These are phyloP conservation scores for Sphagnum contortum DNA, from an alignment of 225 moss, liverwort and hornwort genomes.

Conservation along the genomic window DNA sequence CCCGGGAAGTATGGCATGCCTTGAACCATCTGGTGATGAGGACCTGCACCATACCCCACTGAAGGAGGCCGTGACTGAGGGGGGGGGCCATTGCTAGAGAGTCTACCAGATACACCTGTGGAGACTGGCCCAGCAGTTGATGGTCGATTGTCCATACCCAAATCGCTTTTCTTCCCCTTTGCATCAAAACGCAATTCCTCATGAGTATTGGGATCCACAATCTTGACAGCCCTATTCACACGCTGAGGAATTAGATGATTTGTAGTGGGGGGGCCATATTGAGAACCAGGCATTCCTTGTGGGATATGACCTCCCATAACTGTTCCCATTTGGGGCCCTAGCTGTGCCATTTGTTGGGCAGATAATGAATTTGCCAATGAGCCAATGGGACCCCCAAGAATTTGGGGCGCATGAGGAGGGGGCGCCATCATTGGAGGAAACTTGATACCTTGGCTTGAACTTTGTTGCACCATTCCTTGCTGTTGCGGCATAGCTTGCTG, in stretches of 20 bases:
- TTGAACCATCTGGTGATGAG: slow-evolving; percentile 34
- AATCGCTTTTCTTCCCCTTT: slow-evolving; percentile 59
- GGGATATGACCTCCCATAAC: slow-evolving; percentile 67
- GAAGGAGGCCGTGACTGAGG: slow-evolving; percentile 42
- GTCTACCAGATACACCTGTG: slow-evolving; percentile 36
- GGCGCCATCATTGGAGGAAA: slow-evolving; percentile 61
- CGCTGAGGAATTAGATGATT: slow-evolving; percentile 48
- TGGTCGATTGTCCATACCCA: slow-evolving; percentile 34
- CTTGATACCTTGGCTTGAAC: slow-evolving; percentile 62
- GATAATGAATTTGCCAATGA: slow-evolving; percentile 67
- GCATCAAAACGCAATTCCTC: slow-evolving; percentile 80
- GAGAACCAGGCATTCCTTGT: slow-evolving; percentile 56
- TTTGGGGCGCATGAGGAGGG: slow-evolving; percentile 61
- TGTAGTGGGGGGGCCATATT: slow-evolving; percentile 40
- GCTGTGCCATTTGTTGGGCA: slow-evolving; percentile 56
- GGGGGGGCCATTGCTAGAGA: slow-evolving; percentile 66
- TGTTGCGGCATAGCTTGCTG: slow-evolving; percentile 42
- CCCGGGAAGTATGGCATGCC: neutral
- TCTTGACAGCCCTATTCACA: slow-evolving; percentile 70
- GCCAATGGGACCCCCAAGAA: slow-evolving; percentile 70
- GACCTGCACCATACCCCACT: slow-evolving; percentile 34
- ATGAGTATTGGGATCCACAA: slow-evolving; percentile 74
- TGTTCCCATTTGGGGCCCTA: slow-evolving; percentile 75
- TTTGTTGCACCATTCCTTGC: slow-evolving; percentile 65
- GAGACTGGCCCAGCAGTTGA: slow-evolving; percentile 38